Base-by-base conservation (phyloP, 73 alveolate species). In the Paramecium pentaurelia region DNA sequence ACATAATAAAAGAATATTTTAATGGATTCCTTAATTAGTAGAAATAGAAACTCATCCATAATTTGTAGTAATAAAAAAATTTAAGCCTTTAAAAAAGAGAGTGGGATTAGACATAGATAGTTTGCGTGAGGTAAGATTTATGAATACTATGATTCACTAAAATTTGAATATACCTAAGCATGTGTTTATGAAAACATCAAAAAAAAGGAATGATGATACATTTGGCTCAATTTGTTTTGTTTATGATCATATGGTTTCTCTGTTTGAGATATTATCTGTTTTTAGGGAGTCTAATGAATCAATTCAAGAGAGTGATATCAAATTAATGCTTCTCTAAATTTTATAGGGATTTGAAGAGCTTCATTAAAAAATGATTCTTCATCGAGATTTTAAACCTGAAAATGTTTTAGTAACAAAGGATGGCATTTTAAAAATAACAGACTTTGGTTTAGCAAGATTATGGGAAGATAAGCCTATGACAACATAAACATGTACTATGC, bases 281-380 rank as follows among this genome's bases (percentile, higher is more conserved):
- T 71, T 9, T 2, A 36, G 16, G 2, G 51, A 71, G 4, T 2
- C 9, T 28, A 77, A 49, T 36, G 95, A 92, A 22, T 47, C 22
- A 22, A 42, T 58, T 30, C 36, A 83, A 38, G 92, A 86, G 28
- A 34, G 80, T 1, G 93, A 84, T 36, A 87, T 88, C 8, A 87
- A 90, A 51, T 64, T 58, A 30, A 84, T 88, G 9, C 71, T 96
- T 51, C 96, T 94, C 94, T 96, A 97, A 95, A 96, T 97, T 47
- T 94, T 97, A 58, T 86, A 98, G 40, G 99, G 99, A 45, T 91
- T 97, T 42, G 96, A 96, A 85, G 96, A 95, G 58, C 94, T 96
- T 60, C 99, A 96, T 91, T 93, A 97, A 10, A 98, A 98, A 49
- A 92, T 95, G 37, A 95, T 96, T 10, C 37, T 96, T 16, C 98